Conservation (phyloP, 805 yeast species). For the Ogataea salicorniae region DNA sequence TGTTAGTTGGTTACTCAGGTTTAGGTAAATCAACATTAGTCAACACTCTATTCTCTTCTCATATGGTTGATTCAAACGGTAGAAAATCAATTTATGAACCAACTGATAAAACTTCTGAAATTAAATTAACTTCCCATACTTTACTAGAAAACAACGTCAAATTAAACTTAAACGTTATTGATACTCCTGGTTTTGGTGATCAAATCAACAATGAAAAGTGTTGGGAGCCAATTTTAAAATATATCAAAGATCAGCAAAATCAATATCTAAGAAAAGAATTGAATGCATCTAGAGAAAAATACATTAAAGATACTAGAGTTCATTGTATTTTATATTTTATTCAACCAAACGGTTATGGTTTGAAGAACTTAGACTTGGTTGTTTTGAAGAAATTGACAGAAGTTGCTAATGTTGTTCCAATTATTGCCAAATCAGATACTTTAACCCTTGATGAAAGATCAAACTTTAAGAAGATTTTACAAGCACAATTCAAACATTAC, state of each 20-base stretch:
- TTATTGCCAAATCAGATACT: slow-evolving; percentile 90
- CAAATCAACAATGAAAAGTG: slow-evolving; percentile 91
- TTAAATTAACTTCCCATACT: slow-evolving; percentile 62
- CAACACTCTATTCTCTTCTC: slow-evolving; percentile 85
- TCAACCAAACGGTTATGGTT: slow-evolving; percentile 84
- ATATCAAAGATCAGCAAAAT: slow-evolving; percentile 92
- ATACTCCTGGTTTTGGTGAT: slow-evolving; percentile 98
- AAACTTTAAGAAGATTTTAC: slow-evolving; percentile 68
- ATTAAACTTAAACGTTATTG: slow-evolving; percentile 81
- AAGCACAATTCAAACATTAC: slow-evolving; percentile 68
- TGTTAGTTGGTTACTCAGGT: slow-evolving; percentile 93
- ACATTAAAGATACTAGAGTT: slow-evolving; percentile 81
- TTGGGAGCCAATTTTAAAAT: slow-evolving; percentile 94
- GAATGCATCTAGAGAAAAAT: slow-evolving; percentile 86
- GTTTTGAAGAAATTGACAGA: slow-evolving; percentile 82
- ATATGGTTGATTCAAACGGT: slow-evolving; percentile 69
- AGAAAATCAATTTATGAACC: slow-evolving; percentile 65
- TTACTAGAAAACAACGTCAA: slow-evolving; percentile 84
- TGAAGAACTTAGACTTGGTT: slow-evolving; percentile 74
- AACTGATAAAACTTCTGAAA: slow-evolving; percentile 80
- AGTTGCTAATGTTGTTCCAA: slow-evolving; percentile 89
- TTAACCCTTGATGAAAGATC: slow-evolving; percentile 82
- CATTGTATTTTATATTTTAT: slow-evolving; percentile 90
- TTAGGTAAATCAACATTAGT: slow-evolving; percentile 90
- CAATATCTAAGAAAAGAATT: slow-evolving; percentile 87